These are phyloP conservation scores for Cicer cuneatum DNA, from an alignment of 306 rosid species.

Conservation along the genomic window DNA sequence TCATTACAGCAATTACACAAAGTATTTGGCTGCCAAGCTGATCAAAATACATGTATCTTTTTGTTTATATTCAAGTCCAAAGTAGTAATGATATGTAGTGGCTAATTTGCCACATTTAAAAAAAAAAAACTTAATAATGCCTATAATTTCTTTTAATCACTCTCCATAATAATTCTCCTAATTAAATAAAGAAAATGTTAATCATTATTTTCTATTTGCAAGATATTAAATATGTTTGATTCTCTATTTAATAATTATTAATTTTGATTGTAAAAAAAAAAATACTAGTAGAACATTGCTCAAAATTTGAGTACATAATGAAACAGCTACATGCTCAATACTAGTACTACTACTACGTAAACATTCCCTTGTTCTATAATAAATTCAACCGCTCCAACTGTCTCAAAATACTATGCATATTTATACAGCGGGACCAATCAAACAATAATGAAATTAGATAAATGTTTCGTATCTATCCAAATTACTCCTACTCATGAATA, in stretches of 20 bases:
- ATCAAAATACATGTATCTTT: background rate
- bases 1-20: background rate
- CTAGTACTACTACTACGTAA: too few relatives aligned
- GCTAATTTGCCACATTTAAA: conserved; percentile 12
- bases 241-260: background rate
- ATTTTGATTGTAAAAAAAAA: too few relatives aligned
- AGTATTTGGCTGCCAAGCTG: conserved; percentile 13
- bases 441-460: background rate
- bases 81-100: background rate
- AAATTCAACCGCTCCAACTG: conserved; percentile 37
- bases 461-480: conserved; percentile 31
- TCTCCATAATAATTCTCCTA: background rate
- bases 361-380: conserved; percentile 32
- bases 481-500: background rate
- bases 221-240: background rate
- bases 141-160: background rate
- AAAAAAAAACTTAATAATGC: background rate
- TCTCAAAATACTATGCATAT: background rate
- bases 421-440: background rate
- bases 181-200: background rate
- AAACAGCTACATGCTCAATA: background rate
- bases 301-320: conserved; percentile 27
- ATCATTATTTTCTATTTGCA: background rate
- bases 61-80: too few relatives aligned
- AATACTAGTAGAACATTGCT: background rate